Base-by-base conservation (phyloP, 75 land plant genomes). In the Cryptomeria japonica region DNA sequence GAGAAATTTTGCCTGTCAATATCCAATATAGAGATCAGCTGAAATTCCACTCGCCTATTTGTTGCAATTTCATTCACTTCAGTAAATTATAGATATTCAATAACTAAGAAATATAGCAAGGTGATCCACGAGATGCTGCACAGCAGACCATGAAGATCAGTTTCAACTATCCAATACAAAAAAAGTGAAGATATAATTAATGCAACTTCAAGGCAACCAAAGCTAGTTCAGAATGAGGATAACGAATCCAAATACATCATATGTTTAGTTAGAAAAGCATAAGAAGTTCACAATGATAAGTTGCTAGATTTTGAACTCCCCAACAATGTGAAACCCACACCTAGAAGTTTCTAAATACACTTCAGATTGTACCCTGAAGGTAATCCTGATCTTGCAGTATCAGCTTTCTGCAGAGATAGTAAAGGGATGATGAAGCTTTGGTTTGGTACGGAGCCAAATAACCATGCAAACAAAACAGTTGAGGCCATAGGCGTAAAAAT, bases 1-100 rank as follows among this genome's bases (percentile, higher is more conserved):
- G 75, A 97, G 88, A 88, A 97, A 88, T 85, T 98, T 98, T 36
- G 94, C 96, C 99, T 98, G 95, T 51, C 61, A 49, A 41, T 3
- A 80, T n/a, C n/a, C 32, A 76, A 28, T 34, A 86, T 34, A 31
- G n/a, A 61, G 77, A 34, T 75, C 37, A 75, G 37, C 37, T 13
- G 16, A 34, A 75, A 32, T 75, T 72, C 7, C 77, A 75, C 34
- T 75, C 77, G 12, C 38, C 37, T 75, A 34, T 10, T 14, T 75
- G n/a, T 5, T 64, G 70, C 70, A 64, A 64, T 64, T 64, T 64
- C 55, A 25, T 64, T 75, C 34, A 32, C 77, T 2, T 34, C 3
- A 28, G 37, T 32, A 38, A 34, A 7, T 12, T 34, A 31, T 25
- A 68, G 25, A 28, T 75, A 34, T 75, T 75, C 13, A 2, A 75